Base-by-base conservation (phyloP, 2,329 filamentous ascomycete genomes). In the Zopfia rhizophila region DNA sequence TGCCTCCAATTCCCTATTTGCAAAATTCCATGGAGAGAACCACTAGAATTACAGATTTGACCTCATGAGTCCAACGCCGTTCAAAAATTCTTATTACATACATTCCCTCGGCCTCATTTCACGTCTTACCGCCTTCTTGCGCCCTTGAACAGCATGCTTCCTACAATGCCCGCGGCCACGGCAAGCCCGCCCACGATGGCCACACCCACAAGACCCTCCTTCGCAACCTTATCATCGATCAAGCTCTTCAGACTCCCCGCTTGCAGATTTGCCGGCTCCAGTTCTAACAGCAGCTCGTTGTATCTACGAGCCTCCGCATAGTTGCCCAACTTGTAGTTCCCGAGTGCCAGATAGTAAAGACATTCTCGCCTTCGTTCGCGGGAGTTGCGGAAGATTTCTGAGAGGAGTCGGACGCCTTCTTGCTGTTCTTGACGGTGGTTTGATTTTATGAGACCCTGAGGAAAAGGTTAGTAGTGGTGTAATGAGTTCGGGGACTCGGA, bases 311-410 rank as follows among this genome's bases (percentile, higher is more conserved):
- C 93, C 70, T 99, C 94, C 51, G 87, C 91, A 73, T 97, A 99
- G 81, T 97, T 97, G 52, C 92, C 93, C 33, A 99, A 85, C 79
- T 97, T 97, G 83, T 93, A 97, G 80, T 97, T 96, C 54, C 94
- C 94, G 22, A 99, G 84, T 18, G 91, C 94, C 41, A 99, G 86
- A 76, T 99, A 99, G 80, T 97, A 99, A 51, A 99, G 89, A 69
- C 94, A 99, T 82, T 99, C 94, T 66, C 94, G 88, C 68, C 94
- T 88, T 62, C 94, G 90, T 74, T 97, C 94, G 58, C 91, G 91
- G 24, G 91, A 89, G 48, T 87, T 87, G 69, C 93, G 91, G 82
- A 97, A 99, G 76, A 99, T 99, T 61, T 97, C 93, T 61, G 91
- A 92, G 48, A 97, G 87, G 23, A 97, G 84, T 57, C 90, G 90